phyloP scores from a whole-genome alignment of 306 rosid species.

The Astragalus membranaceus region DNA sequence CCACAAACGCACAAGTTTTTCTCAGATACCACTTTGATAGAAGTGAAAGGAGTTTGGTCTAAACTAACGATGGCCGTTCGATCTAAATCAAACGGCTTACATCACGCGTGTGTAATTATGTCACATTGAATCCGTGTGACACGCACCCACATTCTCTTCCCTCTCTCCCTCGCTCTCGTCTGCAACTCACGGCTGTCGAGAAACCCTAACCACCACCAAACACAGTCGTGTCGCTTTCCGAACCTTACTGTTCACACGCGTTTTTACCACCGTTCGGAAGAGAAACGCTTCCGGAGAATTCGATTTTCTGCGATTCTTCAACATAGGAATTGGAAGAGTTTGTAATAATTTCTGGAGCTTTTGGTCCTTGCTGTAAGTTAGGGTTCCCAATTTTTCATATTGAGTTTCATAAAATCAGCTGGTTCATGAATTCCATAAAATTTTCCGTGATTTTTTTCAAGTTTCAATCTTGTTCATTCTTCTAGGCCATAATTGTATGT shows the following conservation, averaged over 20 bases:
- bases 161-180: not conserved
- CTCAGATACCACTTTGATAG: conserved; percentile 20
- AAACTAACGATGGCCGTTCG: not conserved
- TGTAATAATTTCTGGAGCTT: not conserved
- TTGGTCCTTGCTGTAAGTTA: conserved; percentile 20
- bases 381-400: conserved; percentile 2
- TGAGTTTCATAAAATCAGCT: not conserved
- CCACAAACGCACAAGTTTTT: conserved; percentile 18
- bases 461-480: too few relatives aligned
- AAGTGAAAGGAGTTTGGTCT: conserved; percentile 7
- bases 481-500: not conserved
- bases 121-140: conserved; percentile 35
- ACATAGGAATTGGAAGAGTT: not conserved
- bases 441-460: too few relatives aligned
- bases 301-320: not conserved
- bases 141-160: conserved; percentile 31
- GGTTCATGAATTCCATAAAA: not conserved
- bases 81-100: conserved; percentile 27
- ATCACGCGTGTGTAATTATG: conserved; percentile 35
- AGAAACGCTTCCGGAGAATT: not conserved
- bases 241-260: not conserved
- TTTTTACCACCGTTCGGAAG: too few relatives aligned
- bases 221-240: conserved; percentile 25
- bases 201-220: conserved; percentile 26
- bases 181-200: conserved; percentile 29